phyloP scores from a whole-genome alignment of 2,329 filamentous ascomycete genomes.

The Aureobasidium sp. region DNA sequence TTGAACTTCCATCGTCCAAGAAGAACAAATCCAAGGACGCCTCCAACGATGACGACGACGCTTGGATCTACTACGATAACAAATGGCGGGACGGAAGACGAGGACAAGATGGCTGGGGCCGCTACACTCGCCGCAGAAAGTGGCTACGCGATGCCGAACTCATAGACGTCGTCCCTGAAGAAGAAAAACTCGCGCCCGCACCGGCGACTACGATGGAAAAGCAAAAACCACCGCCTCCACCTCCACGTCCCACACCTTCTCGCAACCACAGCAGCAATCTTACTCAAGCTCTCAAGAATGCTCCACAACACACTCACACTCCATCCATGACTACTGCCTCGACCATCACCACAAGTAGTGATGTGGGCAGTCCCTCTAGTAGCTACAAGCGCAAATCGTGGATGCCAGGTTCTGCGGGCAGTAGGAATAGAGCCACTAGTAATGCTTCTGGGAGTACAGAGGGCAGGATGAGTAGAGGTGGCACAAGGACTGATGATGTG shows the following conservation, averaged over 20 bases:
- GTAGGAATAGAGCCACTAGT: conserved; percentile 3
- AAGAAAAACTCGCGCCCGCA: conserved; percentile 1
- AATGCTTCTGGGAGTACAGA: conserved; percentile 18
- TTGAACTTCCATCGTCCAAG: conserved; percentile 66
- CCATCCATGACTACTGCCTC: conserved; percentile 10
- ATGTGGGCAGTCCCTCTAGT: conserved; percentile 9
- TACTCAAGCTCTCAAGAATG: conserved; percentile 15
- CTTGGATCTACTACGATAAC: conserved; percentile 99
- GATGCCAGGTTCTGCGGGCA: conserved; percentile 1
- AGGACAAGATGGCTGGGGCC: conserved; percentile 90
- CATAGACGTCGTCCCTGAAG: conserved; percentile 71
- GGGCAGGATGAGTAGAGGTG: conserved; percentile 8
- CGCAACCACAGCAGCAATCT: background rate
- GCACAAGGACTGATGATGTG: conserved; percentile 16
- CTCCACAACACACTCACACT: background rate
- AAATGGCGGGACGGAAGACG: conserved; percentile 96
- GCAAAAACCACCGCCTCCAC: background rate
- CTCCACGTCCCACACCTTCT: background rate
- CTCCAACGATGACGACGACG: conserved; percentile 60
- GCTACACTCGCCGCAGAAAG: conserved; percentile 92
- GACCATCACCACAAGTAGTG: background rate
- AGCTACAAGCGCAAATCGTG: conserved; percentile 21
- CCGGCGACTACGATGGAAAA: background rate
- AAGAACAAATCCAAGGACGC: conserved; percentile 47
- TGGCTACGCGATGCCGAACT: conserved; percentile 98